Percentiles rank a stretch among this genome's conserved stretches.
phyloP scores from a whole-genome alignment of 768 basidiomycete genomes.

The Boletus rubroflammeus region DNA sequence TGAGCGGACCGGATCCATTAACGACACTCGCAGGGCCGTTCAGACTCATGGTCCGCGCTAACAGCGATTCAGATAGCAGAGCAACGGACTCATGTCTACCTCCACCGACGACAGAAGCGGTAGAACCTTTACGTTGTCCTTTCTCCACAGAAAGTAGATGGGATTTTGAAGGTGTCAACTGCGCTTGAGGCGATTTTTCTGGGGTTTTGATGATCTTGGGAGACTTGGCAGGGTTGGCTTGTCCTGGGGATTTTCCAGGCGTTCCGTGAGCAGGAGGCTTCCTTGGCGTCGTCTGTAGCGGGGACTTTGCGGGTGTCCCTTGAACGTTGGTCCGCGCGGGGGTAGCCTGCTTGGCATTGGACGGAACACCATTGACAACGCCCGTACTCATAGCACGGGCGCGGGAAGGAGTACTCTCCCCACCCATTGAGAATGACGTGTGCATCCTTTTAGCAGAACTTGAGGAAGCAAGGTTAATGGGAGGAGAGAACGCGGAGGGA shows the following conservation, averaged over 20 bases:
- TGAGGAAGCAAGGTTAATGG: conserved; percentile 40
- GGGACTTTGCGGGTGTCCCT: conserved; percentile 15
- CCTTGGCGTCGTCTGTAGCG: conserved; percentile 17
- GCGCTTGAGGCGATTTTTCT: conserved; percentile 17
- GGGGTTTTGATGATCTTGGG: conserved; percentile 21
- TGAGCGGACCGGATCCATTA: conserved; percentile 18
- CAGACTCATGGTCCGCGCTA: conserved; percentile 6
- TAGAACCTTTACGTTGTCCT: conserved; percentile 19
- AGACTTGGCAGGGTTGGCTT: conserved; percentile 24
- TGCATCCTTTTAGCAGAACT: conserved; percentile 34
- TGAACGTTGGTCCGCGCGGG: conserved; percentile 12
- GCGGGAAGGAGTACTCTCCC: conserved; percentile 11
- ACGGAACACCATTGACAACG: conserved; percentile 1
- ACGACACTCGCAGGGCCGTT: conserved; percentile 19
- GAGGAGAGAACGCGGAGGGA: conserved; percentile 26
- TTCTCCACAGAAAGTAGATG: conserved; percentile 16
- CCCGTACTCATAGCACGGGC: conserved; percentile 19
- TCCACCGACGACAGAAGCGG: conserved; percentile 16
- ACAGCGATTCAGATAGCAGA: conserved; percentile 17
- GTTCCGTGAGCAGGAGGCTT: conserved; percentile 16
- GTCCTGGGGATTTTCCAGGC: conserved; percentile 21
- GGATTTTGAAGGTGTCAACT: conserved; percentile 19
- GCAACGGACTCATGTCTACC: conserved; percentile 15
- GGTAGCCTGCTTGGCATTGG: conserved; percentile 11
- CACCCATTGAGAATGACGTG: conserved; percentile 26